Percentiles rank a stretch among this genome's conserved stretches.
Conservation (phyloP, 257 asterid genomes). For the Capsicum pubescens region DNA sequence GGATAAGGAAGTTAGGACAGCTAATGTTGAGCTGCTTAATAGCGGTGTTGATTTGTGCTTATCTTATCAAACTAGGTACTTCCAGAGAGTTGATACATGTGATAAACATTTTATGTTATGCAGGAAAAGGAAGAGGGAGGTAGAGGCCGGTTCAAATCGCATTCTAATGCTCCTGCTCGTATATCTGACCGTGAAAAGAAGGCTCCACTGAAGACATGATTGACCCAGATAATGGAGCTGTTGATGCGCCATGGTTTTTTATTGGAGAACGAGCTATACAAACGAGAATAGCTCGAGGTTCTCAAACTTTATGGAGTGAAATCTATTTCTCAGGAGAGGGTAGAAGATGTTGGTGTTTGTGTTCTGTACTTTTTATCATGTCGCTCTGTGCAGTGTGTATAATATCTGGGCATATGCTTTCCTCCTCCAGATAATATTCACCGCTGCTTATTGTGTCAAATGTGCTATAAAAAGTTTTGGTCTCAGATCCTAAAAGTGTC, state of each 20-base stretch:
- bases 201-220: constrained; percentile 85
- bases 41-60: background rate
- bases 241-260: no score
- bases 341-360: constrained; percentile 3
- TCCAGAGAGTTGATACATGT: background rate
- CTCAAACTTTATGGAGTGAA: background rate
- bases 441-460: background rate
- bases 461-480: constrained; percentile 16
- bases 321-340: constrained; percentile 6
- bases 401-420: constrained; percentile 12
- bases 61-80: background rate
- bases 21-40: background rate
- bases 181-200: constrained; percentile 93
- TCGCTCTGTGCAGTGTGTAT: background rate
- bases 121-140: constrained; percentile 83
- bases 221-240: background rate
- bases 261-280: background rate
- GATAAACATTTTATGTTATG: constrained; percentile 26
- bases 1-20: background rate
- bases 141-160: constrained; percentile 92
- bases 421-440: constrained; percentile 11
- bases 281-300: constrained; percentile 21
- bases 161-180: constrained; percentile 81
- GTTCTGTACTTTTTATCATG: background rate
- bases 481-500: background rate